These are phyloP conservation scores for Linum lewisii DNA, from an alignment of 345 rosid genomes.

Conservation along the genomic window DNA sequence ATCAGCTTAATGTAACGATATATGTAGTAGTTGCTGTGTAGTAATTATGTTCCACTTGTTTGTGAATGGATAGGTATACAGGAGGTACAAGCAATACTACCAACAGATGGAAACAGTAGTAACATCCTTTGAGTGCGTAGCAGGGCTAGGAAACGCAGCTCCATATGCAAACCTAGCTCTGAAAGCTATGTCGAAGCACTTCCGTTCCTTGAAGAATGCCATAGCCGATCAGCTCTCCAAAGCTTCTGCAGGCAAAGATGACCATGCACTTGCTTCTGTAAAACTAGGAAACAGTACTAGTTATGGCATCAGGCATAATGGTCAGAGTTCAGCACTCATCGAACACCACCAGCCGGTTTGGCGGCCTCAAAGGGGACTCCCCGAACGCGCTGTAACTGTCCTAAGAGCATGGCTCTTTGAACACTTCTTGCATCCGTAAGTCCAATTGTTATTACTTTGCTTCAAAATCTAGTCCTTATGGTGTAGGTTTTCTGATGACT, in stretches of 20 bases:
- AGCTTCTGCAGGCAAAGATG: constrained; percentile 34
- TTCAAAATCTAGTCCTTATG: too few relatives aligned
- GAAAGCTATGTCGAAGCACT: constrained; percentile 74
- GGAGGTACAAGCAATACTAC: constrained; percentile 73
- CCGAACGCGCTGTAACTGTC: constrained; percentile 79
- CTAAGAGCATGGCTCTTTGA: constrained; percentile 85
- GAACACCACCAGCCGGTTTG: constrained; percentile 53
- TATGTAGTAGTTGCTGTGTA: too few relatives aligned
- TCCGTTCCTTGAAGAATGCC: constrained; percentile 61
- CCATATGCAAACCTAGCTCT: constrained; percentile 61
- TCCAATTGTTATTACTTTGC: too few relatives aligned
- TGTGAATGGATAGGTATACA: constrained; percentile 41
- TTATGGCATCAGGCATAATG: too few relatives aligned
- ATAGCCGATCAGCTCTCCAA: constrained; percentile 64
- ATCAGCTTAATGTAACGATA: too few relatives aligned
- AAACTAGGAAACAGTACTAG: constrained; percentile 1
- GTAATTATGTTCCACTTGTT: too few relatives aligned
- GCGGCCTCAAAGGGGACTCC: constrained; percentile 87
- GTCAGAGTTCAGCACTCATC: constrained; percentile 7
- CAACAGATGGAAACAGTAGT: constrained; percentile 76
- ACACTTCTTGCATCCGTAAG: constrained; percentile 91
- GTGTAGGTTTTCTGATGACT: too few relatives aligned
- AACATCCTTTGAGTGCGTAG: constrained; percentile 67
- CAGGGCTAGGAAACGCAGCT: constrained; percentile 80
- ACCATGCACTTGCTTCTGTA: constrained; percentile 24